Base-by-base conservation (phyloP, 2,329 filamentous ascomycete species). In the Botryosphaeria agaves region DNA sequence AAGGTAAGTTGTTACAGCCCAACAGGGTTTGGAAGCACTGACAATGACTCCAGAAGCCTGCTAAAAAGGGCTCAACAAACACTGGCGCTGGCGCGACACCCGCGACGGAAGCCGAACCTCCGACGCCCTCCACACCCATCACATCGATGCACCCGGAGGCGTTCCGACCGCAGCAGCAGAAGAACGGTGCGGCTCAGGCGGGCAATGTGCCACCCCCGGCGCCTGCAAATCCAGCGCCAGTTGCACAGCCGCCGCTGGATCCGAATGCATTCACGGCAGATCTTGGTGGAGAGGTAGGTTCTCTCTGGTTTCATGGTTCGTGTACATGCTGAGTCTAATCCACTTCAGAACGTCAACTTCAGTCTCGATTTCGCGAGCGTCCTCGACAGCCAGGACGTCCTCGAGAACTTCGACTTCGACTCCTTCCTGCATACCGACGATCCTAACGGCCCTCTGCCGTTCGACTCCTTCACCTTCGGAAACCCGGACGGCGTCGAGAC, bases 1-100 rank as follows among this genome's bases (percentile, higher is more conserved):
- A 81, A 82, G 72, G 76, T 80, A 66, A 57, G 59, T 45, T 31
- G 35, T n/a, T n/a, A n/a, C n/a, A n/a, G n/a, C n/a, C n/a, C n/a
- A n/a, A n/a, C n/a, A n/a, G n/a, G n/a, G n/a, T n/a, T n/a, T n/a
- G n/a, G n/a, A n/a, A n/a, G n/a, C n/a, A n/a, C 21, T 23, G 21
- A 23, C 21, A 9, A 23, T 9, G 9, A 11, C 48, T 41, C 30
- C 40, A 56, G 49, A 55, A 53, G 43, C 45, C 48, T 38, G 42
- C 48, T 36, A 57, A 56, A 47, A 50, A 53, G 41, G n/a, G n/a
- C n/a, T n/a, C n/a, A n/a, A n/a, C n/a, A n/a, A 55, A 53, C 36
- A 47, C 47, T 38, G 48, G 46, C 33, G 42, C 56, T 34, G 49
- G 43, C 38, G 49, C 54, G 16, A 55, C 57, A 29, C 52, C 57